These are phyloP conservation scores for Clarireedia monteithiana DNA, from an alignment of 2,329 filamentous ascomycete genomes.

Conservation along the genomic window DNA sequence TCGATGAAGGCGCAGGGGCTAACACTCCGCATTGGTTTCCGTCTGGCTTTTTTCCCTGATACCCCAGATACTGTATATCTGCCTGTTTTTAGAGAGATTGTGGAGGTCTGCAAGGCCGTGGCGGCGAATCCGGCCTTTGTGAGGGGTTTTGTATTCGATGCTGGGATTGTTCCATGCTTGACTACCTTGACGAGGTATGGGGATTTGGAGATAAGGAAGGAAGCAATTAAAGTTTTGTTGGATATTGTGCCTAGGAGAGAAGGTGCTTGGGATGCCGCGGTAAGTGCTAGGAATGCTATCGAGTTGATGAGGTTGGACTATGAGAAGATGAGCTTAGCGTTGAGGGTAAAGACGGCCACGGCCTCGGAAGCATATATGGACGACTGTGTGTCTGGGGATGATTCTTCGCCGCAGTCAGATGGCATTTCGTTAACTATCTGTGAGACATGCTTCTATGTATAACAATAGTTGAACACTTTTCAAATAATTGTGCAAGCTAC, in stretches of 20 bases:
- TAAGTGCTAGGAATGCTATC: background rate
- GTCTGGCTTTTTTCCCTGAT: background rate
- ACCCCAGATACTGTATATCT: background rate
- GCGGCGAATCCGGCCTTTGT: background rate
- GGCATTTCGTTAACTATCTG: too few species aligned
- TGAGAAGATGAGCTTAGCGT: background rate
- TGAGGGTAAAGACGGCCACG: too few species aligned
- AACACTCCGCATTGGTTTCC: background rate
- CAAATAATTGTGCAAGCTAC: too few species aligned
- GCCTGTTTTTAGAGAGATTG: background rate
- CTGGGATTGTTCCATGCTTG: background rate
- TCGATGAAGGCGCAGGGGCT: background rate
- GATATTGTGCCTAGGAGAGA: slow-evolving; percentile 6
- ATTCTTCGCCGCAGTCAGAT: too few species aligned
- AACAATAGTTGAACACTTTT: too few species aligned
- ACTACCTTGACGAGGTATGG: background rate
- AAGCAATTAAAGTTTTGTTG: background rate
- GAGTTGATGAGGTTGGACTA: background rate
- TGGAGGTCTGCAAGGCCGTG: background rate
- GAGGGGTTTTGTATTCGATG: slow-evolving; percentile 2
- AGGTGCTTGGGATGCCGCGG: slow-evolving; percentile 3
- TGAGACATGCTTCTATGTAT: too few species aligned
- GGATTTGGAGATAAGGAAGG: background rate
- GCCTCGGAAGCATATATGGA: too few species aligned
- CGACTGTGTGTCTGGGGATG: too few species aligned